Conservation (phyloP, 1,284 basidiomycete species). For the Leccinum pachyderme region DNA sequence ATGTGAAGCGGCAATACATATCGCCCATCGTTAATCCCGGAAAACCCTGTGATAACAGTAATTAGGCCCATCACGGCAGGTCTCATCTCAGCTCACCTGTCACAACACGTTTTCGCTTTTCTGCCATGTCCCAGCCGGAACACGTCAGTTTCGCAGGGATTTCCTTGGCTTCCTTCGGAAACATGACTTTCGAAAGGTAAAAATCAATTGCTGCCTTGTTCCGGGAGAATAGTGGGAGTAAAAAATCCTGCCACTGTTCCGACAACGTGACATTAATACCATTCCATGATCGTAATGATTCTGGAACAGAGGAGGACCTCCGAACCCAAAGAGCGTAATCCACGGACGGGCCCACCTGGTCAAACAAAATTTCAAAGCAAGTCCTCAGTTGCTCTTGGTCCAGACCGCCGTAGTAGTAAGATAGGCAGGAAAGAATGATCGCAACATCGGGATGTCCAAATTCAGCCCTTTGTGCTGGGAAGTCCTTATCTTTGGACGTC, state of each 20-base stretch:
- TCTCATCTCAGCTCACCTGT: constrained; percentile 15
- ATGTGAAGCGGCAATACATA: constrained; percentile 49
- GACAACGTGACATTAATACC: constrained; percentile 44
- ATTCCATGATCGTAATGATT: constrained; percentile 28
- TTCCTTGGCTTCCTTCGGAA: constrained; percentile 39
- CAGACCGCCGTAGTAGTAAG: constrained; percentile 53
- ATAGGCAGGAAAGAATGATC: constrained; percentile 47
- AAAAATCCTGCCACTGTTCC: constrained; percentile 34
- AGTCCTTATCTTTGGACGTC: no score
- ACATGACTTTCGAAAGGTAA: constrained; percentile 38
- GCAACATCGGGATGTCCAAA: constrained; percentile 56
- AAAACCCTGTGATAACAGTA: constrained; percentile 45
- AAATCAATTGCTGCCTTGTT: constrained; percentile 41
- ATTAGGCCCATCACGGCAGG: not conserved
- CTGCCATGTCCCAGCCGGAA: constrained; percentile 54
- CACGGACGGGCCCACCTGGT: constrained; percentile 42
- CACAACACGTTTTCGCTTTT: constrained; percentile 29
- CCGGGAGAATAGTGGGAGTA: constrained; percentile 34
- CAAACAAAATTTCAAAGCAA: constrained; percentile 42
- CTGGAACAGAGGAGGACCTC: constrained; percentile 26
- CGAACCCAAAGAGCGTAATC: constrained; percentile 46
- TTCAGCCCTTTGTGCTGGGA: constrained; percentile 47
- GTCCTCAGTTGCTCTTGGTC: constrained; percentile 35
- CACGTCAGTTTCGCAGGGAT: constrained; percentile 47
- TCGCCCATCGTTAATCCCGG: constrained; percentile 54